Evolutionary conservation across 768 basidiomycete species (phyloP).

Genomic region (Gymnopilus dilepis): DNA sequence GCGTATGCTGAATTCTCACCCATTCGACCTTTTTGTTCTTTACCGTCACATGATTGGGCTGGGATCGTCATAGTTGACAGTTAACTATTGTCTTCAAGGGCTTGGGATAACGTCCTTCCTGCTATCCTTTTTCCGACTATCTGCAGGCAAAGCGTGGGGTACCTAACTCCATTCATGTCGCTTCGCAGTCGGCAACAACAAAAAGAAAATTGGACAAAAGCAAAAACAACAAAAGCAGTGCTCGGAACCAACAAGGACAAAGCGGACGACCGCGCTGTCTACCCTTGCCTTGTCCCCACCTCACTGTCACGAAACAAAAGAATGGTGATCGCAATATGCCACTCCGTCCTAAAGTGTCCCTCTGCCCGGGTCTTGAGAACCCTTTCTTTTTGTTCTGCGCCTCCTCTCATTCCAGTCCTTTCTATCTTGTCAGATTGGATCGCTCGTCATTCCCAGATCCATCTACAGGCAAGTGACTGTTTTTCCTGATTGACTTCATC

Average conservation of each 20-base stretch:
- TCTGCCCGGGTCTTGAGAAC: slow-evolving; percentile 18
- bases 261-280: slow-evolving; percentile 25
- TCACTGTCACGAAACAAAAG: slow-evolving; percentile 30
- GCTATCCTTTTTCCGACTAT: slow-evolving; percentile 20
- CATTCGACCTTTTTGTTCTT: slow-evolving; percentile 23
- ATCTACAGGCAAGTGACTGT: slow-evolving; percentile 24
- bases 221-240: slow-evolving; percentile 30
- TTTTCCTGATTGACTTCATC: slow-evolving; percentile 22
- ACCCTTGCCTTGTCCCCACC: slow-evolving; percentile 24
- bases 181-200: slow-evolving; percentile 28
- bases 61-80: slow-evolving; percentile 13
- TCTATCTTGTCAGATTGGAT: slow-evolving; percentile 15
- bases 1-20: slow-evolving; percentile 11
- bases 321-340: slow-evolving; percentile 21
- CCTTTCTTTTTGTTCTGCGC: slow-evolving; percentile 30
- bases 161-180: slow-evolving; percentile 25
- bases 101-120: slow-evolving; percentile 18
- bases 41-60: slow-evolving; percentile 23
- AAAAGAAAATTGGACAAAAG: slow-evolving; percentile 29
- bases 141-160: slow-evolving; percentile 29
- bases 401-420: slow-evolving; percentile 9
- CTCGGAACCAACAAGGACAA: slow-evolving; percentile 28
- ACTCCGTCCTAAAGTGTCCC: slow-evolving; percentile 23
- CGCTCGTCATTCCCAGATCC: slow-evolving; percentile 24
- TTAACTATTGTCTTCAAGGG: slow-evolving; percentile 23